Percentiles rank a stretch among this genome's conserved stretches.
phyloP scores from a whole-genome alignment of 1,139 yeast genomes.

The Yamadazyma buinensis region DNA sequence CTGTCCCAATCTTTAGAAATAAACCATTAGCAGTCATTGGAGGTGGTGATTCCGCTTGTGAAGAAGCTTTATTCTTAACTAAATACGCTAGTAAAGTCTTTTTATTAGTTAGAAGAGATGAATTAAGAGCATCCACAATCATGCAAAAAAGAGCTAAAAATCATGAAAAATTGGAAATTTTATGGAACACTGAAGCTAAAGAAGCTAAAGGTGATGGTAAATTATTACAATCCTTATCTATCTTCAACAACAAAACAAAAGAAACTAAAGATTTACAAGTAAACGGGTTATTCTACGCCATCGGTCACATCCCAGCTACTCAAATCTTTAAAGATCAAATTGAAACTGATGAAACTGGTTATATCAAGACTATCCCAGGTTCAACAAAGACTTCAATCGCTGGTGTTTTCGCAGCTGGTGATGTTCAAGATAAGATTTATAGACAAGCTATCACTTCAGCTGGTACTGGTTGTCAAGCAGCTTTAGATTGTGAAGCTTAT shows the following conservation, averaged over 20 bases:
- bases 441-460: slow-evolving; percentile 99
- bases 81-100: slow-evolving; percentile 95
- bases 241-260: slow-evolving; percentile 71
- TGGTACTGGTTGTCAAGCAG: slow-evolving; percentile 99
- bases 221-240: slow-evolving; percentile 53
- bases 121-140: slow-evolving; percentile 87
- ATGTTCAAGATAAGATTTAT: slow-evolving; percentile 93
- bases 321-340: slow-evolving; percentile 67
- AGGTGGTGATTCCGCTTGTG: slow-evolving; percentile 99
- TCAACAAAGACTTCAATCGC: slow-evolving; percentile 79
- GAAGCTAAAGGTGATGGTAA: slow-evolving; percentile 95
- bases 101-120: slow-evolving; percentile 90
- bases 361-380: slow-evolving; percentile 86
- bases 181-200: slow-evolving; percentile 79
- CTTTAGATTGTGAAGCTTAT: slow-evolving; percentile 86
- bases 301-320: slow-evolving; percentile 97
- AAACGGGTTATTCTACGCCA: slow-evolving; percentile 94
- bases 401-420: slow-evolving; percentile 98
- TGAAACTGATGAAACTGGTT: slow-evolving; percentile 83
- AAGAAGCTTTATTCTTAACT: slow-evolving; percentile 94
- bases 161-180: slow-evolving; percentile 85
- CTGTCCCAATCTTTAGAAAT: slow-evolving; percentile 96
- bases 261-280: slow-evolving; percentile 68
- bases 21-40: slow-evolving; percentile 96
- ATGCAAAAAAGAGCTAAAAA: slow-evolving; percentile 89